phyloP scores from a whole-genome alignment of 1,139 yeast genomes.

The Pneumocystis oryctolagi region DNA sequence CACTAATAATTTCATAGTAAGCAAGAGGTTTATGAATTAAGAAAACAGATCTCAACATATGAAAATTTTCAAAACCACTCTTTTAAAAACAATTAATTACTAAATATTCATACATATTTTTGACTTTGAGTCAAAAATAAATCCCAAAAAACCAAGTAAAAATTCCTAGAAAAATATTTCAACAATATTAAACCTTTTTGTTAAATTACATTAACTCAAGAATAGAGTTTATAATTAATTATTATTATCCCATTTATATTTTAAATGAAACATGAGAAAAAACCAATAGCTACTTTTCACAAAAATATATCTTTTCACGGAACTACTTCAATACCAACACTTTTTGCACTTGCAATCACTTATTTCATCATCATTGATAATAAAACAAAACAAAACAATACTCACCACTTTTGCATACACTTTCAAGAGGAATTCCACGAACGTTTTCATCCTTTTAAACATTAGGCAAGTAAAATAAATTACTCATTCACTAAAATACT shows the following conservation, averaged over 20 bases:
- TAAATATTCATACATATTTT: no score
- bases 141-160: no score
- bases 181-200: no score
- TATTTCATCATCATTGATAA: not conserved
- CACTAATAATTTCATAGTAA: no score
- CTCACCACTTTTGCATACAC: not conserved
- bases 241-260: not conserved
- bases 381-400: not conserved
- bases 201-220: no score
- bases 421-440: not conserved
- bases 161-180: no score
- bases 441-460: not conserved
- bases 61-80: no score
- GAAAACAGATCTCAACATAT: no score
- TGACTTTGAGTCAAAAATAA: no score
- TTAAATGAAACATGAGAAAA: no score
- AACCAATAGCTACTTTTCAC: not conserved
- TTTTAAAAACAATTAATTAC: no score
- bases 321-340: not conserved
- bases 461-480: not conserved
- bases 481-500: constrained; percentile 22
- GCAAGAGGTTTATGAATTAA: no score
- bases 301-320: not conserved
- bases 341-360: not conserved
- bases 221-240: not conserved